These are phyloP conservation scores for Vigna trinervia DNA, from an alignment of 306 rosid genomes.

Conservation along the genomic window DNA sequence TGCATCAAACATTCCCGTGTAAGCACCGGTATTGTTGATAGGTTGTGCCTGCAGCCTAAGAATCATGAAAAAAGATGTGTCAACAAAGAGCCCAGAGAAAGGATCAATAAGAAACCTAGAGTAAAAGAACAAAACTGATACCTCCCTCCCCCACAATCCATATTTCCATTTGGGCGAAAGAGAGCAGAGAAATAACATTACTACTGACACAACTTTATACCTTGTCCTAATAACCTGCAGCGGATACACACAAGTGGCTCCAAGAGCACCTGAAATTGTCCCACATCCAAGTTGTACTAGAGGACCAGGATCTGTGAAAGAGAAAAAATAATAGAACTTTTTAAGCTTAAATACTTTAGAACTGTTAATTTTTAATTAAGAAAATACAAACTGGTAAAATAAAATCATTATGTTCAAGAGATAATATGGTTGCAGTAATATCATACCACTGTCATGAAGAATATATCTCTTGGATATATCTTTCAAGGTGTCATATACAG, in stretches of 20 bases:
- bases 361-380: slow-evolving; percentile 8
- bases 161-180: background rate
- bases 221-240: slow-evolving; percentile 67
- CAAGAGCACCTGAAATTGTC: slow-evolving; percentile 61
- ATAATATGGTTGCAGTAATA: slow-evolving; percentile 23
- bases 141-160: too few species aligned
- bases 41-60: slow-evolving; percentile 64
- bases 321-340: background rate
- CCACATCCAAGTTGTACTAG: slow-evolving; percentile 64
- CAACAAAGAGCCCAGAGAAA: slow-evolving; percentile 28
- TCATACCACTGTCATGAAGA: slow-evolving; percentile 57
- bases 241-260: slow-evolving; percentile 64
- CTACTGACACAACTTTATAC: slow-evolving; percentile 37
- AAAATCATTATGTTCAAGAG: slow-evolving; percentile 31
- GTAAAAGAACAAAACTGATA: slow-evolving; percentile 6
- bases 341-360: background rate
- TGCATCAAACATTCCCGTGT: slow-evolving; percentile 66
- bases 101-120: slow-evolving; percentile 21
- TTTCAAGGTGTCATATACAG: slow-evolving; percentile 63
- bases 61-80: slow-evolving; percentile 27
- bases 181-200: slow-evolving; percentile 29
- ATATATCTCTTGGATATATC: slow-evolving; percentile 57
- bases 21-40: slow-evolving; percentile 41
- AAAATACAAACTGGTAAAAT: background rate
- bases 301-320: slow-evolving; percentile 57